Percentiles rank a stretch among this genome's conserved stretches.
Evolutionary conservation across 2,329 filamentous ascomycete species (phyloP).

Genomic region (Fusarium sarcochroum): DNA sequence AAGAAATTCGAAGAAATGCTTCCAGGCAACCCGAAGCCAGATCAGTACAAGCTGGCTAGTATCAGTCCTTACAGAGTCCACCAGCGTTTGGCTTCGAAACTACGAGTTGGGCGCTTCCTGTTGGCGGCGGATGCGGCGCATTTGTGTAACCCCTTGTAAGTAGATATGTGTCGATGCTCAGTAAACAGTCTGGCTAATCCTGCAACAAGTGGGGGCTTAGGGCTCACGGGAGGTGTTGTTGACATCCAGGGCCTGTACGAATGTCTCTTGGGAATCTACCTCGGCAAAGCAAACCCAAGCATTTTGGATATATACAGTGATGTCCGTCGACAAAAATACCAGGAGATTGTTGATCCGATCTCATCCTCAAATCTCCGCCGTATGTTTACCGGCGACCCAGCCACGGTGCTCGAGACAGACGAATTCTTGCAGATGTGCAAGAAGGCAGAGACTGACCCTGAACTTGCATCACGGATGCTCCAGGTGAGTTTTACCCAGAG

Average conservation of each 20-base stretch:
- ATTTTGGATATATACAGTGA: conserved; percentile 28
- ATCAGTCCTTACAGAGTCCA: conserved; percentile 74
- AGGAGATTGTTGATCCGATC: conserved; percentile 16
- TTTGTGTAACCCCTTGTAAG: conserved; percentile 61
- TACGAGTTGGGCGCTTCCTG: conserved; percentile 70
- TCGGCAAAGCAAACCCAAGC: conserved; percentile 7
- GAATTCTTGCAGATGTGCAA: conserved; percentile 24
- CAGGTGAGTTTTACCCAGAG: background rate
- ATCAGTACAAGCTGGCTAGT: conserved; percentile 66
- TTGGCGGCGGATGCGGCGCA: conserved; percentile 74
- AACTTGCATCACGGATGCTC: background rate
- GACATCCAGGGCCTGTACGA: conserved; percentile 74
- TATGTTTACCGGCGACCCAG: conserved; percentile 14
- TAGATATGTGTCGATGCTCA: background rate
- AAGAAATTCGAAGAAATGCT: conserved; percentile 62
- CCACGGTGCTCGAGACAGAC: conserved; percentile 14
- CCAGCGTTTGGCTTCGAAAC: conserved; percentile 69
- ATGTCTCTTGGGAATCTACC: conserved; percentile 58
- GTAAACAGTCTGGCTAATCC: background rate
- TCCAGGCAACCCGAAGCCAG: conserved; percentile 15
- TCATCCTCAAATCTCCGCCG: conserved; percentile 19
- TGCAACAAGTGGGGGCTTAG: conserved; percentile 66
- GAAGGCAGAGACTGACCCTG: conserved; percentile 10
- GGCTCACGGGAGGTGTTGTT: conserved; percentile 75
- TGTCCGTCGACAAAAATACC: conserved; percentile 17